phyloP scores from a whole-genome alignment of 1,284 basidiomycete species.

The Lignosus rhinocerotis region DNA sequence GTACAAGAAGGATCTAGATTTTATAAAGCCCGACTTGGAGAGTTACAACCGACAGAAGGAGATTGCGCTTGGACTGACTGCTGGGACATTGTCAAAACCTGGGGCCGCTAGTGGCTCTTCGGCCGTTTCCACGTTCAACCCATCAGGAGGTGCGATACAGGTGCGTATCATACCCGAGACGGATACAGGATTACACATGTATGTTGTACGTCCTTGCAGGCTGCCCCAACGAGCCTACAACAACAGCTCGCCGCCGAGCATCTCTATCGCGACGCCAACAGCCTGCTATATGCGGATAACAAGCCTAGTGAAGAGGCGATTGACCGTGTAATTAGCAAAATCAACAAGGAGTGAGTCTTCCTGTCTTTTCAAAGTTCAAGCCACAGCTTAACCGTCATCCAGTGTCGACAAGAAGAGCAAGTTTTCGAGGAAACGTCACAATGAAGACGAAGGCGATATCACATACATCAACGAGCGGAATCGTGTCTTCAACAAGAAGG shows the following conservation, averaged over 20 bases:
- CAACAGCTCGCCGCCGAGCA: slow-evolving; percentile 74
- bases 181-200: background rate
- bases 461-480: slow-evolving; percentile 99
- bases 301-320: slow-evolving; percentile 94
- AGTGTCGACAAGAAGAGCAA: slow-evolving; percentile 88
- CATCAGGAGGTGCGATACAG: slow-evolving; percentile 41
- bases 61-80: slow-evolving; percentile 70
- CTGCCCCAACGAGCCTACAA: slow-evolving; percentile 56
- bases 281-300: slow-evolving; percentile 89
- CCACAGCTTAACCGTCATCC: background rate
- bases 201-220: slow-evolving; percentile 30
- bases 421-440: slow-evolving; percentile 83
- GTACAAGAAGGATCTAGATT: slow-evolving; percentile 90
- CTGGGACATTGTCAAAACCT: slow-evolving; percentile 55
- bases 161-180: slow-evolving; percentile 27
- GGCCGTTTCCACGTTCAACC: slow-evolving; percentile 52
- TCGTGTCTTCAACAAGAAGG: slow-evolving; percentile 99
- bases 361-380: no score
- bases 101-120: slow-evolving; percentile 38
- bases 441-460: slow-evolving; percentile 93
- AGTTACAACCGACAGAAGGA: slow-evolving; percentile 89
- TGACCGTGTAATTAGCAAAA: slow-evolving; percentile 87
- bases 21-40: slow-evolving; percentile 83
- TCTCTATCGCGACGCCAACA: slow-evolving; percentile 89
- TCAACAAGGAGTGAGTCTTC: slow-evolving; percentile 86